Conservation (phyloP, 805 yeast genomes). For the Metschnikowia noctiluminum region DNA sequence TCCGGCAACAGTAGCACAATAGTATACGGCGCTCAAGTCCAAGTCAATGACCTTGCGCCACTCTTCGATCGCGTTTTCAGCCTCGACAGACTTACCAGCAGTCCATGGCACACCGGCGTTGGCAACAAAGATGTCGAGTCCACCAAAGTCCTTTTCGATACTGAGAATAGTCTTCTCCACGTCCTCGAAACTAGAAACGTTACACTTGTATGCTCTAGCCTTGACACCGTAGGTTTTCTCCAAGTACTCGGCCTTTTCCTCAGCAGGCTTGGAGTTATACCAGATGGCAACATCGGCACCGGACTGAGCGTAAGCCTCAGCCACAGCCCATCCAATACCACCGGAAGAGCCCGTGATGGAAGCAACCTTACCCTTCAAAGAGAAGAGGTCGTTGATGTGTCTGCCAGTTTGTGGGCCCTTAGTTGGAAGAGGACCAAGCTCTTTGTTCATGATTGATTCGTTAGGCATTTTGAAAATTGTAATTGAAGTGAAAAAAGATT, state of each 20-base stretch:
- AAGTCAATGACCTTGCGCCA: conserved; percentile 38
- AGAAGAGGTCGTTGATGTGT: conserved; percentile 64
- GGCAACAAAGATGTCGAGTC: conserved; percentile 80
- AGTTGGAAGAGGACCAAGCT: conserved; percentile 39
- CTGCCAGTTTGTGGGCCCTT: conserved; percentile 48
- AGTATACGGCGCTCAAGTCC: conserved; percentile 42
- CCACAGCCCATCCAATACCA: conserved; percentile 81
- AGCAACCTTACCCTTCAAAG: conserved; percentile 78
- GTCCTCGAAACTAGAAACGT: conserved; percentile 45
- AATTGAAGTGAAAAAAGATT: not conserved
- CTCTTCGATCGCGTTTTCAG: conserved; percentile 27
- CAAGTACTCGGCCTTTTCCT: conserved; percentile 47
- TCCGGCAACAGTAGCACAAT: conserved; percentile 43
- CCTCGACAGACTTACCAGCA: conserved; percentile 33
- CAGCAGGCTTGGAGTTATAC: conserved; percentile 59
- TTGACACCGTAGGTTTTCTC: conserved; percentile 52
- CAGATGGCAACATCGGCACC: conserved; percentile 80
- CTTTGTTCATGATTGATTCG: conserved; percentile 27
- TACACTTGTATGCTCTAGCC: conserved; percentile 64
- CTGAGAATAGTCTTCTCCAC: conserved; percentile 49
- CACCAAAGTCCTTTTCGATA: conserved; percentile 68
- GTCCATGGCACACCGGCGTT: conserved; percentile 92
- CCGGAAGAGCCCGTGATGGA: conserved; percentile 82
- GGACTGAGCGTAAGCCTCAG: conserved; percentile 80
- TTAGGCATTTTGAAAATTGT: conserved; percentile 10